Evolutionary conservation across 306 rosid genomes (phyloP).

Genomic region (Alnus rubra): DNA sequence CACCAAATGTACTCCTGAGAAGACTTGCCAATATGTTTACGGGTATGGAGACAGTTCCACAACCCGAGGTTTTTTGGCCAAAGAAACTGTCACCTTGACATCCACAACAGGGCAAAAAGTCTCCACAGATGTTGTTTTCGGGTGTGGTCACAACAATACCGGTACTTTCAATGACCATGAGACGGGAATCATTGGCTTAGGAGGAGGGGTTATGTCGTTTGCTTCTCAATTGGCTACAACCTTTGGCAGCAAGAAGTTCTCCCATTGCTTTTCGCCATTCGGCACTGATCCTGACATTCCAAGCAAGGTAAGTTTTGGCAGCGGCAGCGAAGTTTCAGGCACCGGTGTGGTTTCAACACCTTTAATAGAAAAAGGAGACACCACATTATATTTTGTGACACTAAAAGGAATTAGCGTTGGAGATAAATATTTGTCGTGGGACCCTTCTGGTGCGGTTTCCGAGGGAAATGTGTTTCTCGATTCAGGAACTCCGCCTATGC

Average conservation of each 20-base stretch:
- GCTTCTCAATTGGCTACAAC: constrained; percentile 47
- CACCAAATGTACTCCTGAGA: constrained; percentile 41
- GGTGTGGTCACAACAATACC: constrained; percentile 53
- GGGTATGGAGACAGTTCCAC: constrained; percentile 39
- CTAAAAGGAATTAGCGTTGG: constrained; percentile 56
- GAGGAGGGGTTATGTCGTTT: constrained; percentile 57
- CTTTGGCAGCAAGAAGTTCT: constrained; percentile 49
- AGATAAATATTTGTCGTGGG: constrained; percentile 41
- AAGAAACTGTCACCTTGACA: constrained; percentile 36
- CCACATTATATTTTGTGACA: constrained; percentile 49
- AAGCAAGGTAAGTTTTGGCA: constrained; percentile 53
- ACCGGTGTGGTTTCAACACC: constrained; percentile 56
- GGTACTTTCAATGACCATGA: constrained; percentile 56
- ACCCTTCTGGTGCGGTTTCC: too few species aligned
- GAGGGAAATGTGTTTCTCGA: constrained; percentile 36
- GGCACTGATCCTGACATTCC: constrained; percentile 42
- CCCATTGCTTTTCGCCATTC: constrained; percentile 59
- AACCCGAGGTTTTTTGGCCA: constrained; percentile 45
- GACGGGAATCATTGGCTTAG: constrained; percentile 60
- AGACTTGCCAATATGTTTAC: constrained; percentile 42
- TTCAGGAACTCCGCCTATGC: constrained; percentile 60
- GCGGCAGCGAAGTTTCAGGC: constrained; percentile 50
- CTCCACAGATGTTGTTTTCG: constrained; percentile 42
- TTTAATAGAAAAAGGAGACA: constrained; percentile 39
- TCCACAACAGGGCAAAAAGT: constrained; percentile 28